These are phyloP conservation scores for Pleoardoris graminearum DNA, from an alignment of 2,329 filamentous ascomycete genomes.

Conservation along the genomic window DNA sequence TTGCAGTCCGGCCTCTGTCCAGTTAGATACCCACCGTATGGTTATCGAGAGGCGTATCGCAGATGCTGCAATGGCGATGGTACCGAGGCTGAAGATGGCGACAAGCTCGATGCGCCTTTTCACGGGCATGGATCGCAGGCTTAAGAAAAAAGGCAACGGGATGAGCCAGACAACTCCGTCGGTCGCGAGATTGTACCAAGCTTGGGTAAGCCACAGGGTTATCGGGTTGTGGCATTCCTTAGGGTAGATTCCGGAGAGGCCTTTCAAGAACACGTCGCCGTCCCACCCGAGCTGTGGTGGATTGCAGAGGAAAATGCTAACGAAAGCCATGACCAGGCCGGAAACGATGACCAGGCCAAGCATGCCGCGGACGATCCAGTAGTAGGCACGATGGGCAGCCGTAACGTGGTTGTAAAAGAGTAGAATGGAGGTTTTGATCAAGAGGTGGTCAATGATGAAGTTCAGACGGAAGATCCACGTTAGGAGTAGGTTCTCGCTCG, in stretches of 20 bases:
- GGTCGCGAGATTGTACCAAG: slow-evolving; percentile 46
- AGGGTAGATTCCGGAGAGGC: slow-evolving; percentile 18
- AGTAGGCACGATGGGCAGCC: slow-evolving; percentile 32
- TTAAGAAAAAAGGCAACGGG: slow-evolving; percentile 50
- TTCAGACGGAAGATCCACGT: slow-evolving; percentile 36
- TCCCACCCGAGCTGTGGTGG: slow-evolving; percentile 34
- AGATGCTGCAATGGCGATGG: slow-evolving; percentile 37
- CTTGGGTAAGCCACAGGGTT: slow-evolving; percentile 42
- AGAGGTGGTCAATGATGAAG: slow-evolving; percentile 33
- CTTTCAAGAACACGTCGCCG: slow-evolving; percentile 23
- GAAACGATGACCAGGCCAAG: slow-evolving; percentile 27
- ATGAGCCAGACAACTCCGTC: slow-evolving; percentile 49
- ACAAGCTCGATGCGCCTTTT: slow-evolving; percentile 56
- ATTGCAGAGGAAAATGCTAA: slow-evolving; percentile 33
- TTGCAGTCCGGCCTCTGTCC: slow-evolving; percentile 17
- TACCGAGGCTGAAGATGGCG: slow-evolving; percentile 38
- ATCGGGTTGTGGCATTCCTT: slow-evolving; percentile 31
- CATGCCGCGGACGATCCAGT: slow-evolving; percentile 23
- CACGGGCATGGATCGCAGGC: slow-evolving; percentile 49
- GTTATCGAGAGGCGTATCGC: slow-evolving; percentile 32
- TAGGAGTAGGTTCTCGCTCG: slow-evolving; percentile 19
- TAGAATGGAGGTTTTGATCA: slow-evolving; percentile 41
- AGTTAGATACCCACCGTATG: slow-evolving; percentile 30
- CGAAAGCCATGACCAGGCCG: slow-evolving; percentile 32
- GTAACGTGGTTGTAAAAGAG: slow-evolving; percentile 39